Percentiles rank a stretch among this genome's conserved stretches.
Evolutionary conservation across 1,139 yeast genomes (phyloP).

Genomic region (Candida tetrigidarum): DNA sequence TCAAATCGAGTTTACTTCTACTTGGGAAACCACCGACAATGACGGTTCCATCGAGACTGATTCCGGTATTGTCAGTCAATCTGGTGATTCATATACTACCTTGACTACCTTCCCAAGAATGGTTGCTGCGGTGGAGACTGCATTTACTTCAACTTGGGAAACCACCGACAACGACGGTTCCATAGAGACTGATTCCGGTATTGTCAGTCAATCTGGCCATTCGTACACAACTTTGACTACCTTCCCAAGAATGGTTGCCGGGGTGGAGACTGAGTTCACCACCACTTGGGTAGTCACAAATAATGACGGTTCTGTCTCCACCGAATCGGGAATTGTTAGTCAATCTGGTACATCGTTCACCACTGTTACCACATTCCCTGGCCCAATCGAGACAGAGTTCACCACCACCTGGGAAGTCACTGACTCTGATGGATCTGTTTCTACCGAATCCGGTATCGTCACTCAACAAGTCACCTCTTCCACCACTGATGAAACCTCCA

Average conservation of each 20-base stretch:
- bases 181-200: constrained; percentile 14
- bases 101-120: constrained; percentile 2
- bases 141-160: constrained; percentile 14
- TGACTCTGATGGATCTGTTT: neutral
- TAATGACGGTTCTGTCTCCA: too few species aligned
- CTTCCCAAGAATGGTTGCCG: too few species aligned
- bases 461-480: too few species aligned
- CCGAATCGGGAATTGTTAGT: too few species aligned
- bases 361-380: too few species aligned
- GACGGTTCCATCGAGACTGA: neutral
- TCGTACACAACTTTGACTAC: constrained; percentile 9
- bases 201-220: constrained; percentile 7
- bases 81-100: constrained; percentile 12
- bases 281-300: too few species aligned
- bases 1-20: neutral
- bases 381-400: too few species aligned
- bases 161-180: constrained; percentile 19
- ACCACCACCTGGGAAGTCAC: neutral
- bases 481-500: too few species aligned
- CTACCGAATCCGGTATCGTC: neutral
- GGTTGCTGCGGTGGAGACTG: constrained; percentile 5
- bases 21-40: neutral
- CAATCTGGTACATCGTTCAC: too few species aligned
- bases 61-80: neutral
- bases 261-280: too few species aligned